Percentiles rank a stretch among this genome's conserved stretches.
Evolutionary conservation across 768 basidiomycete genomes (phyloP).

Genomic region (Suillus alpinus): DNA sequence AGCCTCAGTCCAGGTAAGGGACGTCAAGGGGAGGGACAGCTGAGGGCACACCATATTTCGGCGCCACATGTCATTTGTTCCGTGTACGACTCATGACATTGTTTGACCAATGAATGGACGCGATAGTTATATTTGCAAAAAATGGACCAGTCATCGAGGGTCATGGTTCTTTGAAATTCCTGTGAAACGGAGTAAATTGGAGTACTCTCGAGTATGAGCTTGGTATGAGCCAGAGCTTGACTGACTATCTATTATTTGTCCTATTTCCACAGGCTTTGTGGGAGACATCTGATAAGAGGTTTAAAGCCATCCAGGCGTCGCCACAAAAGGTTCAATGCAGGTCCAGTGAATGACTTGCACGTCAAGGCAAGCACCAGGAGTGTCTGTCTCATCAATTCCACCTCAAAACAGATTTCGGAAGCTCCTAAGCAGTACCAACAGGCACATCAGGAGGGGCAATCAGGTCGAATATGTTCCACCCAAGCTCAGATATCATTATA

Average conservation of each 20-base stretch:
- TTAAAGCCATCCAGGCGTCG: background rate
- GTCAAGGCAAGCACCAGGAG: slow-evolving; percentile 14
- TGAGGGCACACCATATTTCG: background rate
- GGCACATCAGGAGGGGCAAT: no score
- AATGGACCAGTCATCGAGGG: slow-evolving; percentile 24
- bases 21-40: background rate
- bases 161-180: slow-evolving; percentile 25
- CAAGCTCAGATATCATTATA: background rate
- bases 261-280: slow-evolving; percentile 1
- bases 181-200: slow-evolving; percentile 1
- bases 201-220: no score
- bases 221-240: background rate
- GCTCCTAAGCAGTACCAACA: no score
- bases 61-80: no score
- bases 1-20: background rate
- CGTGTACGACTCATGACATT: no score
- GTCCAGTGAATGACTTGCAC: slow-evolving; percentile 6
- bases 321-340: slow-evolving; percentile 8
- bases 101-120: slow-evolving; percentile 16
- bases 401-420: no score
- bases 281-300: slow-evolving; percentile 3
- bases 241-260: no score
- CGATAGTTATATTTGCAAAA: slow-evolving; percentile 24
- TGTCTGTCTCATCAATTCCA: background rate
- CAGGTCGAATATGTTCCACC: background rate